Conservation (phyloP, 768 basidiomycete species). For the Leccinellum luteum region DNA sequence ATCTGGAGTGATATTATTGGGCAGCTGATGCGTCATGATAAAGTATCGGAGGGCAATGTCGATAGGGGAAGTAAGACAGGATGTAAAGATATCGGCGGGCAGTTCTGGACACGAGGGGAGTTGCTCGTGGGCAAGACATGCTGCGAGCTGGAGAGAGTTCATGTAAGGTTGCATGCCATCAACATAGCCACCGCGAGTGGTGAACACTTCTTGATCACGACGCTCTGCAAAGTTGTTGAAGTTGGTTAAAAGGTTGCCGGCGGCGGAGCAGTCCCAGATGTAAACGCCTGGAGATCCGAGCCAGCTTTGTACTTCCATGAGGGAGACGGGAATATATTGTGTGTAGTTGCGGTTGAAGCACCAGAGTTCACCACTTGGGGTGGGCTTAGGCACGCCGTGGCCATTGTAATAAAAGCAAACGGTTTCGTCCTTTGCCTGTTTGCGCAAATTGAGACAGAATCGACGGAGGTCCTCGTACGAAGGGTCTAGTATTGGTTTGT, state of each 20-base stretch:
- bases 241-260: conserved; percentile 88
- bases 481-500: conserved; percentile 94
- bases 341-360: conserved; percentile 97
- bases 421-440: conserved; percentile 89
- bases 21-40: conserved; percentile 85
- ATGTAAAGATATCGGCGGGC: conserved; percentile 96
- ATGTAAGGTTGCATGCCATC: conserved; percentile 68
- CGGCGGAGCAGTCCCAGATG: conserved; percentile 99
- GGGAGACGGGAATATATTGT: conserved; percentile 95
- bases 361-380: conserved; percentile 94
- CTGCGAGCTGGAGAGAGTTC: conserved; percentile 92
- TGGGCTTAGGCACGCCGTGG: conserved; percentile 97
- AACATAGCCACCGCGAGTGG: conserved; percentile 55
- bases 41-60: conserved; percentile 96
- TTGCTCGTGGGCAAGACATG: conserved; percentile 87
- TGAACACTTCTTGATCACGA: conserved; percentile 64
- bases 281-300: conserved; percentile 93
- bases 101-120: conserved; percentile 95
- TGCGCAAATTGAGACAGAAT: conserved; percentile 79
- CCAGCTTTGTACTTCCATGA: conserved; percentile 93
- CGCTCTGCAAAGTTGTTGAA: conserved; percentile 79
- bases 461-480: conserved; percentile 91
- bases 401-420: conserved; percentile 98
- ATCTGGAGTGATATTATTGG: conserved; percentile 76
- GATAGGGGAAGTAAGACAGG: conserved; percentile 96